Evolutionary conservation across 225 moss, liverwort and hornwort species (phyloP), one percentile per base, ranked within the genome.

Genomic region (Thuidium tamariscinum): DNA sequence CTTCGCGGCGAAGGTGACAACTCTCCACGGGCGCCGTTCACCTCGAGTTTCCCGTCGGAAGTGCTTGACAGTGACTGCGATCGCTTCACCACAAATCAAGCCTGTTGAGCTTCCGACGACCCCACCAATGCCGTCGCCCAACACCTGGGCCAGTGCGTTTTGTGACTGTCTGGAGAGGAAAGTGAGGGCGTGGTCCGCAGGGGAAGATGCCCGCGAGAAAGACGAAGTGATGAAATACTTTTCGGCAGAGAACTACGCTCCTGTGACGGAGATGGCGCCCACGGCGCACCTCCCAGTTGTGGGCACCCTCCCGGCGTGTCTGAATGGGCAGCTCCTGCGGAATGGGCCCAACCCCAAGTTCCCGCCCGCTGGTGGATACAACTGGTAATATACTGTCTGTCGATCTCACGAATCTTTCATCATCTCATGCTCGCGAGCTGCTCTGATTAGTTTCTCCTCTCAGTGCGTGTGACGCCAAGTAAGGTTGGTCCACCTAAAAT

Each of bases 341-440:
- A 78, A 67, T 48, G 89, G 89, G 1, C 87, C 89, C 2, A 87
- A 89, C 55, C 89, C 87, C 9, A 87, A 75, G 44, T 87, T 89
- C 68, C 14, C 74, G 74, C 84, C 81, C 11, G 42, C 55, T 61
- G 81, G 51, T 12, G 42, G 68, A 80, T 89, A 89, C 29, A 87
- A 87, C 84, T 87, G 87, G 89, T 87, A 84, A 52, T 59, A n/a
- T n/a, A n/a, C n/a, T n/a, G n/a, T n/a, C n/a, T n/a, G 32, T 63
- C 57, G 23, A 10, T 4, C n/a, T 65, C 10, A 65, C 20, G 65
- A 65, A 65, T 44, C 70, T 15, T 42, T 70, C 42, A 42, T 9
- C 42, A 42, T 39, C 16, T 15, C 42, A 26, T 26, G 27, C 70
- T 42, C 42, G 42, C 42, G n/a, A n/a, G n/a, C n/a, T 42, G 9